A percentile compares a stretch with the other conserved stretches of the same genome.
These are phyloP conservation scores for Hibiscus tridactylites DNA, from an alignment of 345 rosid genomes.

Conservation along the genomic window DNA sequence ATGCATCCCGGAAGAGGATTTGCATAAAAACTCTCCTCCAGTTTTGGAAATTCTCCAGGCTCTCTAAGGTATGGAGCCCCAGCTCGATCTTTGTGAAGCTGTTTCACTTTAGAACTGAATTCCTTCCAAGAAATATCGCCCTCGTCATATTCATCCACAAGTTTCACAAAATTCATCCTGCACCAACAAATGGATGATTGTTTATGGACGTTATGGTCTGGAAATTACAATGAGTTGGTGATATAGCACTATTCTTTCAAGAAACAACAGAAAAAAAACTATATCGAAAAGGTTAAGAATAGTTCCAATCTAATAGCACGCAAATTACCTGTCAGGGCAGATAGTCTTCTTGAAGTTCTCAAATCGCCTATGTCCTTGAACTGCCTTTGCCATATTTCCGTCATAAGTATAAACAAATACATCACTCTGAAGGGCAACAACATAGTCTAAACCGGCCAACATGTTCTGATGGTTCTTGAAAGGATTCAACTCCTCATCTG, in stretches of 20 bases:
- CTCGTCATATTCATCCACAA: conserved; percentile 69
- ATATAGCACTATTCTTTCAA: neutral
- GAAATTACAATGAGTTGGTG: neutral
- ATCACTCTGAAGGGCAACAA: conserved; percentile 82
- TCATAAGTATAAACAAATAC: conserved; percentile 83
- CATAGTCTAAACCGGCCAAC: conserved; percentile 91
- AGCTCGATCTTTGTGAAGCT: conserved; percentile 57
- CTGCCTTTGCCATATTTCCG: conserved; percentile 98
- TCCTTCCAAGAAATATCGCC: conserved; percentile 75
- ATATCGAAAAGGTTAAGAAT: neutral
- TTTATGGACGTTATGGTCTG: neutral
- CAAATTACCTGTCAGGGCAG: conserved; percentile 71
- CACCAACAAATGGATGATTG: conserved; percentile 12
- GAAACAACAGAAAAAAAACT: neutral
- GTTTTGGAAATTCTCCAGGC: conserved; percentile 73
- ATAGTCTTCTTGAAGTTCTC: conserved; percentile 84
- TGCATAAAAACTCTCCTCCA: conserved; percentile 86
- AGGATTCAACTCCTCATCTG: conserved; percentile 52
- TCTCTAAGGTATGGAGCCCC: conserved; percentile 76
- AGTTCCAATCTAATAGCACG: neutral
- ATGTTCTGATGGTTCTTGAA: conserved; percentile 78
- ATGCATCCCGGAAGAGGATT: conserved; percentile 93
- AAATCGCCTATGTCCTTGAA: conserved; percentile 86
- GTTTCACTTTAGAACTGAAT: conserved; percentile 74
- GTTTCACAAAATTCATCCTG: conserved; percentile 82